phyloP scores from a whole-genome alignment of 2,329 filamentous ascomycete genomes.

The Fusarium mangiferae region DNA sequence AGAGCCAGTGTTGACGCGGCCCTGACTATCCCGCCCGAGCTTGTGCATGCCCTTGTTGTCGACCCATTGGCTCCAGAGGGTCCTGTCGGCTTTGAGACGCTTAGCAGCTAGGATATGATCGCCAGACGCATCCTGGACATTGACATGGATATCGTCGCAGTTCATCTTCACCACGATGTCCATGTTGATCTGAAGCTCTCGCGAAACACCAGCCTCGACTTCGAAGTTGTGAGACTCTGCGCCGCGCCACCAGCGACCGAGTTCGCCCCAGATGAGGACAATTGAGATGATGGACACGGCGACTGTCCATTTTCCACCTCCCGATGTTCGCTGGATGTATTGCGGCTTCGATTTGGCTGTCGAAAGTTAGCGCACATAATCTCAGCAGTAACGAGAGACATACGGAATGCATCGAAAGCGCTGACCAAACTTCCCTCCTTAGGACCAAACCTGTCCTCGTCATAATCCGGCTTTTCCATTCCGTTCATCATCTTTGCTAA shows the following conservation, averaged over 20 bases:
- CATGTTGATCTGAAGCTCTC: conserved; percentile 91
- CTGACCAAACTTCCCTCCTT: conserved; percentile 73
- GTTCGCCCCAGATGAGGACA: conserved; percentile 80
- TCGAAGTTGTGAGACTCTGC: conserved; percentile 88
- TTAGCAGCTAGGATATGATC: conserved; percentile 88
- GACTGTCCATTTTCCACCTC: conserved; percentile 94
- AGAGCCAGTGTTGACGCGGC: conserved; percentile 59
- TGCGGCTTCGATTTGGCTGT: conserved; percentile 94
- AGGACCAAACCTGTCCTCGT: conserved; percentile 84
- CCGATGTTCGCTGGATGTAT: conserved; percentile 84
- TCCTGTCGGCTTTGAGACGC: conserved; percentile 78
- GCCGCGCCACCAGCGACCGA: conserved; percentile 85
- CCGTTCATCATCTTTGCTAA: conserved; percentile 73
- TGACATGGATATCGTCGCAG: conserved; percentile 90
- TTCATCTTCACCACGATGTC: conserved; percentile 92
- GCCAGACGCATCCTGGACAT: conserved; percentile 94
- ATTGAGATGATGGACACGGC: conserved; percentile 79
- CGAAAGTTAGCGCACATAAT: conserved; percentile 22
- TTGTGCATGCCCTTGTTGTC: conserved; percentile 73
- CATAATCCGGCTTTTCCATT: conserved; percentile 71
- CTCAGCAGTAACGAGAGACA: conserved; percentile 46
- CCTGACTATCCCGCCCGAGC: conserved; percentile 66
- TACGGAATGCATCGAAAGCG: conserved; percentile 98
- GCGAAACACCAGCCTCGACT: conserved; percentile 90
- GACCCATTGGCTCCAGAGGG: conserved; percentile 85